Percentiles rank a stretch among this genome's conserved stretches.
Conservation (phyloP, 225 moss, liverwort and hornwort genomes). For the Antitrichia curtipendula region DNA sequence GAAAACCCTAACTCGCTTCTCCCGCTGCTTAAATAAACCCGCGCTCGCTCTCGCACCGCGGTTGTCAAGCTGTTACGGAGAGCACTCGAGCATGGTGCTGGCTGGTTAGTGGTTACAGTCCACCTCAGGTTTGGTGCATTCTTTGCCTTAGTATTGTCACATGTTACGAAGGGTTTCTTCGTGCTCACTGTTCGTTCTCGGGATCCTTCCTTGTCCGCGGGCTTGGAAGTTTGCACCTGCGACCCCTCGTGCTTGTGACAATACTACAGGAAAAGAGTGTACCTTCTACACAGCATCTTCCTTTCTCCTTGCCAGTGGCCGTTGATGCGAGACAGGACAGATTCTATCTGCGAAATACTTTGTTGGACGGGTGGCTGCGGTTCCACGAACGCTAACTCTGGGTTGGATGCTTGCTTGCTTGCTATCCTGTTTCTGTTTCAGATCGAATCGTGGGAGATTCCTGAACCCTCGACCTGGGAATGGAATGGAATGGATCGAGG, state of each 20-base stretch:
- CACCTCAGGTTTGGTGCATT: neutral
- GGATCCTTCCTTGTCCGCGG: neutral
- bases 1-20: neutral
- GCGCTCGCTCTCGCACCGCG: rapidly evolving
- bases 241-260: neutral
- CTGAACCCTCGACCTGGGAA: neutral
- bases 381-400: neutral
- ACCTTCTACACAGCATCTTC: neutral
- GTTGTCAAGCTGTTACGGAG: neutral
- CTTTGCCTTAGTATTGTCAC: neutral
- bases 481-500: neutral
- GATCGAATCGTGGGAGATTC: neutral
- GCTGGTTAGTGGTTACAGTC: neutral
- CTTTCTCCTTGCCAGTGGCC: neutral
- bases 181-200: neutral
- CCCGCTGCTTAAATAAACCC: neutral
- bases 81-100: neutral
- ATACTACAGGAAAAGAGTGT: neutral
- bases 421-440: neutral
- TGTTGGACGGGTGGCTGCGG: neutral
- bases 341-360: neutral
- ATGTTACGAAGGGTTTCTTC: neutral
- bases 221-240: neutral
- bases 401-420: neutral
- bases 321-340: neutral